Evolutionary conservation across 768 basidiomycete species (phyloP).

Genomic region (Amanita pallidorosea): DNA sequence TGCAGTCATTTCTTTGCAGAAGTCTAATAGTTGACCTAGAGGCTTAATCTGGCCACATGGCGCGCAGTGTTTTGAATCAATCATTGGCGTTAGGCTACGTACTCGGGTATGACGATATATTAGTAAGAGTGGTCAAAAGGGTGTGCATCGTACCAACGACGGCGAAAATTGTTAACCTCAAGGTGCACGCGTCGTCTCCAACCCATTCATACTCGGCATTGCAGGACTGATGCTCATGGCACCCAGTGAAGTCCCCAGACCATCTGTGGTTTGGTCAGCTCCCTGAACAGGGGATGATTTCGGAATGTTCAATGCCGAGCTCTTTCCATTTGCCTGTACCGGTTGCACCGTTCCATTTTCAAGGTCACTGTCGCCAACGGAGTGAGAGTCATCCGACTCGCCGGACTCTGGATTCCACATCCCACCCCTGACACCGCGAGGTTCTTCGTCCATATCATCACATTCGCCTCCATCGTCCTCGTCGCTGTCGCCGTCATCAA

Average conservation of each 20-base stretch:
- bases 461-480: conserved; percentile 37
- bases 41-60: not conserved
- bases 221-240: conserved; percentile 81
- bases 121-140: not conserved
- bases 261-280: conserved; percentile 29
- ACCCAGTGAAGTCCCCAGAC: conserved; percentile 57
- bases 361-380: not conserved
- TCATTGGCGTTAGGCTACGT: not conserved
- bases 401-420: not conserved
- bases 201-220: not conserved
- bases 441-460: conserved; percentile 52
- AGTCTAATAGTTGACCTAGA: not conserved
- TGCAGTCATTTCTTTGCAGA: not conserved
- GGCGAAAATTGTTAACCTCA: not conserved
- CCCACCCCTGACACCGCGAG: conserved; percentile 28
- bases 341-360: conserved; percentile 10
- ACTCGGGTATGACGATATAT: not conserved
- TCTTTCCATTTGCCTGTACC: conserved; percentile 13
- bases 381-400: not conserved
- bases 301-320: conserved; percentile 10
- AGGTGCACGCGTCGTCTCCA: not conserved
- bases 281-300: not conserved
- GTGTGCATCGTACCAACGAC: not conserved
- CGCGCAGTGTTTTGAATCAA: not conserved
- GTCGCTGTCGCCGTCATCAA: conserved; percentile 64